These are phyloP conservation scores for Rhynchosporium secalis DNA, from an alignment of 2,329 filamentous ascomycete genomes.

Conservation along the genomic window DNA sequence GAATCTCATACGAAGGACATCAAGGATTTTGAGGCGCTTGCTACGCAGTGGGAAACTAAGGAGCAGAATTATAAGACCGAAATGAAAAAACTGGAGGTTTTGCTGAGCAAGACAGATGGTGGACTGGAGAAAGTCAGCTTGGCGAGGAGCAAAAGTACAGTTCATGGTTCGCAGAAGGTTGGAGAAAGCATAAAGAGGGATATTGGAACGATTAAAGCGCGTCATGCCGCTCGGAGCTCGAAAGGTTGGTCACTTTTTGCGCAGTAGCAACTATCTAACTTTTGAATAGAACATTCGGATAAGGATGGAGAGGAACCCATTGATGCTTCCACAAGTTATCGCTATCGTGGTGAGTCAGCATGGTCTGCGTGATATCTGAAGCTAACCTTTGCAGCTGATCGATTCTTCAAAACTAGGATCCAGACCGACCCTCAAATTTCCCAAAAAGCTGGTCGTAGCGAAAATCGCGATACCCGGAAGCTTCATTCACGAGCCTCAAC, in stretches of 20 bases:
- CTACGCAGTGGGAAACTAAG: constrained; percentile 35
- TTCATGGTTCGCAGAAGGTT: constrained; percentile 34
- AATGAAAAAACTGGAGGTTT: constrained; percentile 37
- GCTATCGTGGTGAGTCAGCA: constrained; percentile 7
- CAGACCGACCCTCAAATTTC: constrained; percentile 1
- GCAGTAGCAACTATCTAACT: not conserved
- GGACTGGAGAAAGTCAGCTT: constrained; percentile 38
- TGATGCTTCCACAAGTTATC: not conserved
- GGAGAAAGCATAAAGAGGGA: constrained; percentile 27
- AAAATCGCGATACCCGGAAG: not conserved
- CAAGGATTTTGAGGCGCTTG: constrained; percentile 34
- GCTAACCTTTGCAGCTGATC: constrained; percentile 8
- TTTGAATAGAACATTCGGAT: not conserved
- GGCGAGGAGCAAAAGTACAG: constrained; percentile 35
- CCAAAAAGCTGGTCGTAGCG: not conserved
- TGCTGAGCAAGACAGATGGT: constrained; percentile 36
- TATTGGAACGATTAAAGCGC: constrained; percentile 32
- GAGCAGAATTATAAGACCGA: constrained; percentile 38
- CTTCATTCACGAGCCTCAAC: constrained; percentile 1
- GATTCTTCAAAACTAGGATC: constrained; percentile 14
- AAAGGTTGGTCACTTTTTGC: constrained; percentile 10
- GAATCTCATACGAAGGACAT: constrained; percentile 33
- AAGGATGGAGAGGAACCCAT: not conserved
- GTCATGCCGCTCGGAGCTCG: constrained; percentile 19
- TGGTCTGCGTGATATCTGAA: not conserved